Conservation (phyloP, 305 asterid species). For the Salvia sclarea region DNA sequence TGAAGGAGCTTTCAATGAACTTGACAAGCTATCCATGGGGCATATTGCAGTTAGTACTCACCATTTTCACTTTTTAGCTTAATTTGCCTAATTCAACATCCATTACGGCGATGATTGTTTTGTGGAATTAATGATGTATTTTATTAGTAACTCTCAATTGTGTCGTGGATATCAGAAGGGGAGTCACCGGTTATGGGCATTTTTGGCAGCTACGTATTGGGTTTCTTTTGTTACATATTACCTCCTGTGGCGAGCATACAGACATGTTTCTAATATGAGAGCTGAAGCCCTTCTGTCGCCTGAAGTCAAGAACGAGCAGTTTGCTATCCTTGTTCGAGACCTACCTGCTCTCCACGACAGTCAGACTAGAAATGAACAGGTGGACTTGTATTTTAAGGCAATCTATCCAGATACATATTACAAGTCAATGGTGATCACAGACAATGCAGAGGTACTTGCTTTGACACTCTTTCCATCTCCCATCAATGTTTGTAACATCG, state of each 20-base stretch:
- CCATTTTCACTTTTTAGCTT: neutral
- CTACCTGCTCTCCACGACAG: slow-evolving; percentile 57
- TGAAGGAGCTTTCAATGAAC: slow-evolving; percentile 60
- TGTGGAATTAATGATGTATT: slow-evolving; percentile 1
- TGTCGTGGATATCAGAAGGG: slow-evolving; percentile 45
- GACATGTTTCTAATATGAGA: slow-evolving; percentile 61
- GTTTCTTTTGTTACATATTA: slow-evolving; percentile 61
- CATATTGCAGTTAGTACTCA: slow-evolving; percentile 56
- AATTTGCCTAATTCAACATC: neutral
- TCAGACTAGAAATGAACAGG: slow-evolving; percentile 74
- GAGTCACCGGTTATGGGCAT: slow-evolving; percentile 78
- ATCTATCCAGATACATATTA: slow-evolving; percentile 86
- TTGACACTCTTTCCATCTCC: neutral
- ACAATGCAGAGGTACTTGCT: slow-evolving; percentile 56
- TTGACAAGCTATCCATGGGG: slow-evolving; percentile 80
- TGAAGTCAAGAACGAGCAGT: slow-evolving; percentile 67
- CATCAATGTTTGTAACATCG: neutral
- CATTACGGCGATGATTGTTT: neutral
- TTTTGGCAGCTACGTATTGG: slow-evolving; percentile 58
- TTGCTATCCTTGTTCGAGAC: slow-evolving; percentile 81
- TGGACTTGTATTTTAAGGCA: slow-evolving; percentile 67
- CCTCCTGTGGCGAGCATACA: slow-evolving; percentile 84
- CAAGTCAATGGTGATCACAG: slow-evolving; percentile 76
- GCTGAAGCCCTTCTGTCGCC: slow-evolving; percentile 76
- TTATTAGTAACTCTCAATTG: slow-evolving; percentile 6